Conservation (phyloP, 306 rosid genomes). For the Pterocarpus santalinus region DNA sequence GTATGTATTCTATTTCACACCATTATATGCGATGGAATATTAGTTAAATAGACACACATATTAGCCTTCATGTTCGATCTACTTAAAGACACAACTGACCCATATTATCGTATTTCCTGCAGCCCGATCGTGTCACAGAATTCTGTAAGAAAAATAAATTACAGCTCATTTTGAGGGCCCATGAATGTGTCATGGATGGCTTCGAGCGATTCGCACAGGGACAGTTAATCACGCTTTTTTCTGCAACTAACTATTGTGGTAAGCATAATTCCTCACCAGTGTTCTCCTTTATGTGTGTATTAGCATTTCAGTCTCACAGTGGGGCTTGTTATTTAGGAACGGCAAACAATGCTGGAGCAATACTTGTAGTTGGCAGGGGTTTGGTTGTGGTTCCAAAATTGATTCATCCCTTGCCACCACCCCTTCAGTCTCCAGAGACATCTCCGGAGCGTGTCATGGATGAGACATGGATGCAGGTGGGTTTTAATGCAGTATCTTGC, state of each 20-base stretch:
- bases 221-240: conserved; percentile 96
- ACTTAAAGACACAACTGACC: conserved; percentile 30
- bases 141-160: conserved; percentile 96
- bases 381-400: conserved; percentile 98
- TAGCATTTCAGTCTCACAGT: conserved; percentile 47
- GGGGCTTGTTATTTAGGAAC: conserved; percentile 67
- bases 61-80: conserved; percentile 21
- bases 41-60: background rate
- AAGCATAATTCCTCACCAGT: conserved; percentile 47
- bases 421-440: conserved; percentile 96
- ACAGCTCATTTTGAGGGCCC: conserved; percentile 98
- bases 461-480: conserved; percentile 99
- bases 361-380: conserved; percentile 97
- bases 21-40: conserved; percentile 12
- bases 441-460: conserved; percentile 92
- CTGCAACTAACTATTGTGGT: conserved; percentile 99
- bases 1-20: conserved; percentile 52
- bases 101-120: conserved; percentile 52
- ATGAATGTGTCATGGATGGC: conserved; percentile 99
- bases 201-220: conserved; percentile 99
- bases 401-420: conserved; percentile 98
- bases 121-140: conserved; percentile 98
- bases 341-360: conserved; percentile 99
- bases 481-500: conserved; percentile 25
- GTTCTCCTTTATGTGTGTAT: conserved; percentile 27